Percentiles rank a stretch among this genome's conserved stretches.
Conservation (phyloP, 2,329 filamentous ascomycete species). For the Penicillium capsulatum region DNA sequence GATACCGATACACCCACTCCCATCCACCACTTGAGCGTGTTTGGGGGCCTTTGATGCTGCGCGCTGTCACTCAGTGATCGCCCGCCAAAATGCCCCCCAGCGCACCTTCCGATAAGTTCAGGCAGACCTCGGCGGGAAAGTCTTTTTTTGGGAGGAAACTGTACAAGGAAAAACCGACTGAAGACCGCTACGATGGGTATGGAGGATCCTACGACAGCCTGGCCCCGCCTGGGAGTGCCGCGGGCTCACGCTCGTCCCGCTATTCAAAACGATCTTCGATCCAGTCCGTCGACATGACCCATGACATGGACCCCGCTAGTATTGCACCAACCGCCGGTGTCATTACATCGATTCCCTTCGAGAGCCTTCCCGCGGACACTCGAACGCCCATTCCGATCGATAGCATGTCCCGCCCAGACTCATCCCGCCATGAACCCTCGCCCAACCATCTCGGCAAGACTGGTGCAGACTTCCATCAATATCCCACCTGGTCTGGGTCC, state of each 20-base stretch:
- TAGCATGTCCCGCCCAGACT: slow-evolving; percentile 63
- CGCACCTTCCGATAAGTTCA: slow-evolving; percentile 69
- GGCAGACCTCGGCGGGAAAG: slow-evolving; percentile 74
- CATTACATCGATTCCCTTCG: slow-evolving; percentile 85
- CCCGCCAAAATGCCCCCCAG: slow-evolving; percentile 47
- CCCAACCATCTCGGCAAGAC: slow-evolving; percentile 80
- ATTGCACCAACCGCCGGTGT: slow-evolving; percentile 74
- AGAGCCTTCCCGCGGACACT: slow-evolving; percentile 61
- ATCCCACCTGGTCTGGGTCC: slow-evolving; percentile 62
- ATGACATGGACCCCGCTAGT: slow-evolving; percentile 56
- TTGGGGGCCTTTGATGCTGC: slow-evolving; percentile 33
- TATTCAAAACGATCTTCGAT: slow-evolving; percentile 68
- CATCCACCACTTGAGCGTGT: slow-evolving; percentile 2
- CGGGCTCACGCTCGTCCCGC: slow-evolving; percentile 67
- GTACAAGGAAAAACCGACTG: slow-evolving; percentile 70
- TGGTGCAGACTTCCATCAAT: slow-evolving; percentile 80
- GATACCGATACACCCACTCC: slow-evolving; percentile 2
- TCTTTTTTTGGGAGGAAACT: slow-evolving; percentile 80
- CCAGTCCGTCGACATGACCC: slow-evolving; percentile 65
- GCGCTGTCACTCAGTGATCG: slow-evolving; percentile 27
- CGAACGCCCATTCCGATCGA: slow-evolving; percentile 69
- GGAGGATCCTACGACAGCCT: slow-evolving; percentile 53
- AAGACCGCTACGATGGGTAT: slow-evolving; percentile 59
- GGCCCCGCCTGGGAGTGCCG: slow-evolving; percentile 58
- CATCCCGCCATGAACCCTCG: slow-evolving; percentile 63